Base-by-base conservation (phyloP, 1,284 basidiomycete species). In the Sphagnurus paluster region DNA sequence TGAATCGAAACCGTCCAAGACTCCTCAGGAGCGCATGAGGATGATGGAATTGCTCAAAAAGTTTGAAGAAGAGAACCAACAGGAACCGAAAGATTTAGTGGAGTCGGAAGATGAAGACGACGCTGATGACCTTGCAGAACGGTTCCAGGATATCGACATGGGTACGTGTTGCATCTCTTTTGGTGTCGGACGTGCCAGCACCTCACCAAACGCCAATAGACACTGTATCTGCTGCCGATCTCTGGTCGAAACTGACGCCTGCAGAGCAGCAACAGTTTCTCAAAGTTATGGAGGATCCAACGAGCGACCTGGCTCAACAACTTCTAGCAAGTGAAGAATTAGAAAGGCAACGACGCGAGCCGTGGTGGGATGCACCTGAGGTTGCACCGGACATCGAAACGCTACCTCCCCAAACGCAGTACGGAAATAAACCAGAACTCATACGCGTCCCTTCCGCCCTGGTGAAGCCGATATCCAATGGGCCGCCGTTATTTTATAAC, bases 41-140 rank as follows among this genome's bases (percentile, higher is more conserved):
- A 90, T 90, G 77, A 65, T 91, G 57, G 79, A 82, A 38, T 59
- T 91, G 9, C 69, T 91, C 20, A 80, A 77, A 57, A 77, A 75
- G 14, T 84, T 91, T 49, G 87, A 90, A 51, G 80, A 87, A 42
- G 76, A 82, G 46, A 68, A 61, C 29, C 56, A 64, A 17, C 65
- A 71, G 17, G 67, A 74, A 13, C 70, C 67, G 8, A 57, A 57
- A 11, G 54, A 56, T 2, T 40, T 65, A 0, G 48, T 57, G 2
- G 66, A 66, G 3, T 60, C 60, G 6, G 63, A 61, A 13, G 70
- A 73, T 21, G 69, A 67, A 4, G 73, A 68, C 19, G 72, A 74
- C 7, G 67, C 65, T 1, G 75, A 74, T 1, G 72, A 76, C 52
- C 61, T 90, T 13, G 73, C 70, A n/a, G 55, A 57, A 23, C 70